Percentiles rank a stretch among this genome's conserved stretches.
phyloP scores from a whole-genome alignment of 2,329 filamentous ascomycete genomes.

The Fusarium odoratissimum region DNA sequence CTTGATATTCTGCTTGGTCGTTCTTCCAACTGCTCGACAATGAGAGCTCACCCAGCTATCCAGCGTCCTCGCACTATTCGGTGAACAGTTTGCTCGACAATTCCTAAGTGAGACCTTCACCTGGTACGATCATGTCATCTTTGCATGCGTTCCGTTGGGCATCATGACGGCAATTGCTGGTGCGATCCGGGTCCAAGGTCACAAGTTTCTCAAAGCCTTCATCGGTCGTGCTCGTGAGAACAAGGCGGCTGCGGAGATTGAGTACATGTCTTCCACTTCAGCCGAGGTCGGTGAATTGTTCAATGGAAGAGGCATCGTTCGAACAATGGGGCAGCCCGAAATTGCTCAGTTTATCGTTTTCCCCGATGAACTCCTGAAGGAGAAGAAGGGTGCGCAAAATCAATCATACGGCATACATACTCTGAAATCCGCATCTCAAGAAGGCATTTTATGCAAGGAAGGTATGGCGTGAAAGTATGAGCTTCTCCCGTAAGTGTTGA shows the following conservation, averaged over 20 bases:
- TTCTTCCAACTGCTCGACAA: too few relatives aligned
- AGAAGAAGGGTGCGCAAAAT: too few relatives aligned
- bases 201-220: rapidly evolving
- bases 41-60: rapidly evolving
- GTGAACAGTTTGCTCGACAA: not conserved
- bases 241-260: not conserved
- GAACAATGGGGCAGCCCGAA: not conserved
- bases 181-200: not conserved
- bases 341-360: not conserved
- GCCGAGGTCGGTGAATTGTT: not conserved
- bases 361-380: not conserved
- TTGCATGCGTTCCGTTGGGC: not conserved
- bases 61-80: not conserved
- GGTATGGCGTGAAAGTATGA: not conserved
- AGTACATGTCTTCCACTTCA: not conserved
- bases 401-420: not conserved
- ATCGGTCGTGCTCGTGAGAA: not conserved
- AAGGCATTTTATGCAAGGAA: not conserved
- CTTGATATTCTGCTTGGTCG: rapidly evolving
- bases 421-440: not conserved
- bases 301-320: not conserved
- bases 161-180: not conserved
- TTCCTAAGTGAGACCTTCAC: not conserved
- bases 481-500: too few relatives aligned
- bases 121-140: not conserved